phyloP scores from a whole-genome alignment of 2,329 filamentous ascomycete genomes.

The Trichoderma hamatum region DNA sequence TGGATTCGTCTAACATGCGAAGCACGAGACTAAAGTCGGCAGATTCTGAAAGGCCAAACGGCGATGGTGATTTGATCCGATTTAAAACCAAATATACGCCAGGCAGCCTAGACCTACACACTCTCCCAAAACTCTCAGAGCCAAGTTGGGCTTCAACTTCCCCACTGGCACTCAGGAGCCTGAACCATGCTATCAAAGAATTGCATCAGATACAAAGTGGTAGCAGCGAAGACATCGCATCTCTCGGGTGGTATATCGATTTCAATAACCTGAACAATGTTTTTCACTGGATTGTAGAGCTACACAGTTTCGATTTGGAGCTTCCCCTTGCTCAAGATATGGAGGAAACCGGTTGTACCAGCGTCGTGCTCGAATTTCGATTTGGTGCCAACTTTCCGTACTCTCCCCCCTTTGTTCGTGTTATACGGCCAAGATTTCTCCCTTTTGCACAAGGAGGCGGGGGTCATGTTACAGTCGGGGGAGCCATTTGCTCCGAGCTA shows the following conservation, averaged over 20 bases:
- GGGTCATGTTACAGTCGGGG: constrained; percentile 82
- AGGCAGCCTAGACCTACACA: constrained; percentile 63
- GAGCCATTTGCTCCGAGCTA: constrained; percentile 82
- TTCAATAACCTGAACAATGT: constrained; percentile 67
- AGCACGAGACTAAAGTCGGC: constrained; percentile 28
- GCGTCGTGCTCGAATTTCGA: constrained; percentile 78
- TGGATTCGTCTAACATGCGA: background rate
- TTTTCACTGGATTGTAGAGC: constrained; percentile 89
- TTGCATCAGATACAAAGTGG: constrained; percentile 64
- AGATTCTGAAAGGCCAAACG: background rate
- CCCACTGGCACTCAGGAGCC: constrained; percentile 32
- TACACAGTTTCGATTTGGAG: constrained; percentile 75
- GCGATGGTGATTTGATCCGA: background rate
- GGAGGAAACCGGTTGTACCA: constrained; percentile 61
- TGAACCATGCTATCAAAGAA: constrained; percentile 58
- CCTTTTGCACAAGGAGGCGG: constrained; percentile 74
- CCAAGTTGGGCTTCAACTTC: constrained; percentile 39
- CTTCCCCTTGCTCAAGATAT: constrained; percentile 78
- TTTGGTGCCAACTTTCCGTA: constrained; percentile 78
- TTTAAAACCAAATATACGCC: constrained; percentile 61
- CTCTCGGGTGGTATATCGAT: constrained; percentile 85
- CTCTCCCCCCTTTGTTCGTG: constrained; percentile 80
- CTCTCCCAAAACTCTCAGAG: constrained; percentile 62
- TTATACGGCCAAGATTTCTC: constrained; percentile 79
- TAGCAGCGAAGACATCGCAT: constrained; percentile 57